Conservation (phyloP, 139 green algal species). For the Micractinium conductrix region DNA sequence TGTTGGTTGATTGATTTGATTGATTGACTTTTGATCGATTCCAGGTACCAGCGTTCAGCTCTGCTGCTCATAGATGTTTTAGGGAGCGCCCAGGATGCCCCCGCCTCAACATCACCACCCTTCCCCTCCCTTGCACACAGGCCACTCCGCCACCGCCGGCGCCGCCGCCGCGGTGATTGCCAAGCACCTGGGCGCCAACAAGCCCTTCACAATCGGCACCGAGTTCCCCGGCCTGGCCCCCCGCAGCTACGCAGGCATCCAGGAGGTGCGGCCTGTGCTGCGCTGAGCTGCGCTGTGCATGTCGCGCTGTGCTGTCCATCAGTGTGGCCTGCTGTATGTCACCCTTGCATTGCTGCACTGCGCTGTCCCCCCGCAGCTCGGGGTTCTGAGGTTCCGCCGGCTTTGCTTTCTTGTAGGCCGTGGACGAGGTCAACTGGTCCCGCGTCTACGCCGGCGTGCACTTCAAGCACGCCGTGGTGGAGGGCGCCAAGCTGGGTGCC, state of each 20-base stretch:
- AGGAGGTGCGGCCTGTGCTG: not conserved
- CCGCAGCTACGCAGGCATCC: constrained; percentile 38
- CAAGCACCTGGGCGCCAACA: constrained; percentile 6
- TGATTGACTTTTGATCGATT: no score
- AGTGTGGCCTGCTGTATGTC: no score
- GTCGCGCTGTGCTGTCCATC: no score
- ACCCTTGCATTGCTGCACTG: not conserved
- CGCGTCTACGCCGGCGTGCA: constrained; percentile 28
- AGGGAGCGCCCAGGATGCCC: no score
- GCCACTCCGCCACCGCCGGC: constrained; percentile 30
- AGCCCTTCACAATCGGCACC: constrained; percentile 20
- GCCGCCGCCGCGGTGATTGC: constrained; percentile 2
- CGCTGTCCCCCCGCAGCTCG: no score
- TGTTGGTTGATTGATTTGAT: no score
- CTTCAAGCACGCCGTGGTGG: constrained; percentile 5
- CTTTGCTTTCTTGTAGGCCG: not conserved
- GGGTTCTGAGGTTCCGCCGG: not conserved
- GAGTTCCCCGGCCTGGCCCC: constrained; percentile 8
- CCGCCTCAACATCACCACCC: constrained; percentile 24
- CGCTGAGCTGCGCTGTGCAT: no score
- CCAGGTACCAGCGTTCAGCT: no score
- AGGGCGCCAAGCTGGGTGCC: constrained; percentile 5
- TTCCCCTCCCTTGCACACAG: constrained; percentile 26
- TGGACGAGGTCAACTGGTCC: constrained; percentile 21
- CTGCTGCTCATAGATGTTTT: no score